Conservation (phyloP, 2,329 filamentous ascomycete species). For the Fusarium siculi region DNA sequence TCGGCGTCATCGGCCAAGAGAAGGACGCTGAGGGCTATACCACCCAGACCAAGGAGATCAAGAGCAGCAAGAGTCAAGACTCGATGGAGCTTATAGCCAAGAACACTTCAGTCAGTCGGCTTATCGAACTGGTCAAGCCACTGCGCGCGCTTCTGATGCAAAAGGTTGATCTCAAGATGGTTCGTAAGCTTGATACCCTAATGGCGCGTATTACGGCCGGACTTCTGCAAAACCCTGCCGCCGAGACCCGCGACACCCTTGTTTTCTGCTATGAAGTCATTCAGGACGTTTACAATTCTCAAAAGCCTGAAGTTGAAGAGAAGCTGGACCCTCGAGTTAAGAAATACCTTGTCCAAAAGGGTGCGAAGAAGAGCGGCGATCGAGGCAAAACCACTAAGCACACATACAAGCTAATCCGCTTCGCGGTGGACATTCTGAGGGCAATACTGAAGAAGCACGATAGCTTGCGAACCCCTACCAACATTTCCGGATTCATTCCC, state of each 20-base stretch:
- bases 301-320: constrained; percentile 61
- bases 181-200: constrained; percentile 90
- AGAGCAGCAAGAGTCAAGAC: constrained; percentile 97
- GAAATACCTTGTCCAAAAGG: constrained; percentile 84
- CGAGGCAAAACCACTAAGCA: constrained; percentile 80
- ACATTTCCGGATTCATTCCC: constrained; percentile 86
- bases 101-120: constrained; percentile 77
- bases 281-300: constrained; percentile 81
- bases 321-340: constrained; percentile 71
- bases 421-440: constrained; percentile 87
- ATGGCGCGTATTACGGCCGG: constrained; percentile 85
- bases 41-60: constrained; percentile 96
- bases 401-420: constrained; percentile 87
- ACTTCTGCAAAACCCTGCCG: constrained; percentile 81
- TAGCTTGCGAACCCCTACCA: constrained; percentile 79
- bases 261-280: constrained; percentile 96
- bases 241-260: constrained; percentile 83
- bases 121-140: constrained; percentile 81
- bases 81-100: constrained; percentile 94
- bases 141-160: constrained; percentile 83
- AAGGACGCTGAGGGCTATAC: constrained; percentile 97
- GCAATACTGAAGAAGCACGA: constrained; percentile 89
- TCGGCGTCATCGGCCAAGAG: constrained; percentile 90
- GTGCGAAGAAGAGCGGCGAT: constrained; percentile 77
- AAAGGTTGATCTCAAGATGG: constrained; percentile 83